Conservation (phyloP, 2,329 filamentous ascomycete genomes). For the Epicoccum sorghinum region DNA sequence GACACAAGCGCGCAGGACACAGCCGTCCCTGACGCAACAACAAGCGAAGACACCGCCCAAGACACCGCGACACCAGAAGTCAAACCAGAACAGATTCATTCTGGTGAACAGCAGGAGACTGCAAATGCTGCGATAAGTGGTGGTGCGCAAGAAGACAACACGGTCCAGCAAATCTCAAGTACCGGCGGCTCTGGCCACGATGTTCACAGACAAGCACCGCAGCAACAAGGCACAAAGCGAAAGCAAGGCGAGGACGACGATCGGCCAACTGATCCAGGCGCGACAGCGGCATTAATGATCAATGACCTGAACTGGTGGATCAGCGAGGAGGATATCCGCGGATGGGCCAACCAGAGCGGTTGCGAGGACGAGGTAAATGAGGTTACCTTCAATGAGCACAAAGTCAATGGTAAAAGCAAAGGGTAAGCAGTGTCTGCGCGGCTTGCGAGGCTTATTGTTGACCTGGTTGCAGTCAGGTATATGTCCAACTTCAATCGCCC, state of each 20-base stretch:
- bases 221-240: conserved; percentile 65
- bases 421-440: conserved; percentile 66
- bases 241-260: conserved; percentile 63
- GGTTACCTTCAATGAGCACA: conserved; percentile 96
- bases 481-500: conserved; percentile 80
- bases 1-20: conserved; percentile 34
- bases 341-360: conserved; percentile 79
- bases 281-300: conserved; percentile 76
- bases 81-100: conserved; percentile 16
- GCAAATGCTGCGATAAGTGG: conserved; percentile 28
- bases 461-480: conserved; percentile 66
- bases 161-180: conserved; percentile 52
- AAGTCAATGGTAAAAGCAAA: conserved; percentile 98
- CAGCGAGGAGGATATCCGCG: conserved; percentile 85
- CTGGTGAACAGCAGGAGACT: conserved; percentile 29
- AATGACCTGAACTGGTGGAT: conserved; percentile 97
- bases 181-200: conserved; percentile 48
- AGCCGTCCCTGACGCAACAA: conserved; percentile 37
- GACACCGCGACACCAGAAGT: conserved; percentile 20
- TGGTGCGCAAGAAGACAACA: conserved; percentile 34
- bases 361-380: conserved; percentile 88
- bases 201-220: conserved; percentile 52
- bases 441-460: conserved; percentile 1
- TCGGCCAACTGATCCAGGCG: conserved; percentile 62
- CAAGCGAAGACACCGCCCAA: conserved; percentile 35